A percentile compares a stretch with the other conserved stretches of the same genome.
Conservation (phyloP, 306 rosid genomes). For the Rosa persica region DNA sequence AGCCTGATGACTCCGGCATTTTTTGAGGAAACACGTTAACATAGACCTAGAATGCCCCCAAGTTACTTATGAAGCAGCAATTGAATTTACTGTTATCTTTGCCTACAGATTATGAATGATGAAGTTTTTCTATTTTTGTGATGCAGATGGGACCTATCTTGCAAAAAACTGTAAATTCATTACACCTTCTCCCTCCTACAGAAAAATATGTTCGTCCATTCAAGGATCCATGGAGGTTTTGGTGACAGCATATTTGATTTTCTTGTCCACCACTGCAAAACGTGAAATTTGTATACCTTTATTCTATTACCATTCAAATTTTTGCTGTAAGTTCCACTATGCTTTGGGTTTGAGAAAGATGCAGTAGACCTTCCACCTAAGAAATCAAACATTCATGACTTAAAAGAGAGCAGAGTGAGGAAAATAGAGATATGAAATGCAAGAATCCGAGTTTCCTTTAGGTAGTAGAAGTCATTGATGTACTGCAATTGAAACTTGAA, state of each 20-base stretch:
- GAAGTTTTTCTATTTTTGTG: constrained; percentile 10
- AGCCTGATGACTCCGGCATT: no score
- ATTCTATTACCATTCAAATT: background rate
- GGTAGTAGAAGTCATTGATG: background rate
- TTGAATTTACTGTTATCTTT: background rate
- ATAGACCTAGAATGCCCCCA: no score
- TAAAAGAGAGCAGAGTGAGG: background rate
- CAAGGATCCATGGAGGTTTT: constrained; percentile 99
- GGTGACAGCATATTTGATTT: constrained; percentile 42
- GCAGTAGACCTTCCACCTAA: background rate
- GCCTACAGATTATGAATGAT: background rate
- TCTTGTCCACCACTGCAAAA: background rate
- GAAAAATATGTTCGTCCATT: constrained; percentile 85
- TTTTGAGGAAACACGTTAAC: no score
- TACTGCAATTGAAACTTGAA: background rate
- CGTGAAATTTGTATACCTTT: background rate
- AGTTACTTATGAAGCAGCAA: no score
- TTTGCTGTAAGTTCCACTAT: background rate
- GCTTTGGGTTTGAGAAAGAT: background rate
- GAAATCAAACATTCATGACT: background rate
- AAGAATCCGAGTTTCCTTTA: background rate
- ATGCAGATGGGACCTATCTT: constrained; percentile 83
- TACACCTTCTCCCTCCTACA: constrained; percentile 74
- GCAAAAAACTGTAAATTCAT: constrained; percentile 70
- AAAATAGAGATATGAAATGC: background rate